phyloP scores from a whole-genome alignment of 2,329 filamentous ascomycete species.

The Botrytis fragariae region DNA sequence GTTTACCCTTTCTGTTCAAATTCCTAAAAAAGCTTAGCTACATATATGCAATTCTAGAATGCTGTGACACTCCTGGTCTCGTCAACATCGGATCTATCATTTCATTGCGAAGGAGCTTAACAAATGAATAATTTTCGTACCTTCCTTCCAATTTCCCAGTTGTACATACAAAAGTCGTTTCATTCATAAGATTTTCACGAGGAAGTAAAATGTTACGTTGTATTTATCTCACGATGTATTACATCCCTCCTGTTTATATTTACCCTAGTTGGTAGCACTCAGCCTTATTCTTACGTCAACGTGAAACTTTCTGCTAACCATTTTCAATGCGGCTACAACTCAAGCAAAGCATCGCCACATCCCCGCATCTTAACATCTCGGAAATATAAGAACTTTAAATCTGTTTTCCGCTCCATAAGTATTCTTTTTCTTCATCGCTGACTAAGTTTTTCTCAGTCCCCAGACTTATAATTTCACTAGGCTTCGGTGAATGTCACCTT shows the following conservation, averaged over 20 bases:
- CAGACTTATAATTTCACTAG: background rate
- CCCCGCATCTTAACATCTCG: background rate
- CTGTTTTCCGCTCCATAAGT: background rate
- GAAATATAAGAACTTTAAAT: background rate
- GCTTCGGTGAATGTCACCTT: background rate
- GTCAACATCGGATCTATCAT: background rate
- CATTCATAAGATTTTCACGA: background rate
- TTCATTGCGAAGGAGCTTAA: background rate
- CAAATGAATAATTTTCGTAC: background rate
- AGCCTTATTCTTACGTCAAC: background rate
- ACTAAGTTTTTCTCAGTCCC: background rate
- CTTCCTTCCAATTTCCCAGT: background rate
- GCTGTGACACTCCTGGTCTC: background rate
- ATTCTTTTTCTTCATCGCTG: no score
- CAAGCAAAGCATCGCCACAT: background rate
- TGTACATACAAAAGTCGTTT: background rate
- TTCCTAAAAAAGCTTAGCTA: background rate
- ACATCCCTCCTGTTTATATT: background rate
- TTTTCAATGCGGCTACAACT: background rate
- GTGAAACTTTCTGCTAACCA: background rate
- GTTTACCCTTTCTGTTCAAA: no score
- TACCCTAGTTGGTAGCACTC: background rate
- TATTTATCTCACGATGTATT: no score
- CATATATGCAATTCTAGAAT: background rate
- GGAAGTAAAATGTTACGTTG: background rate